Base-by-base conservation (phyloP, 2,329 filamentous ascomycete genomes). In the Epichloe gansuensis region DNA sequence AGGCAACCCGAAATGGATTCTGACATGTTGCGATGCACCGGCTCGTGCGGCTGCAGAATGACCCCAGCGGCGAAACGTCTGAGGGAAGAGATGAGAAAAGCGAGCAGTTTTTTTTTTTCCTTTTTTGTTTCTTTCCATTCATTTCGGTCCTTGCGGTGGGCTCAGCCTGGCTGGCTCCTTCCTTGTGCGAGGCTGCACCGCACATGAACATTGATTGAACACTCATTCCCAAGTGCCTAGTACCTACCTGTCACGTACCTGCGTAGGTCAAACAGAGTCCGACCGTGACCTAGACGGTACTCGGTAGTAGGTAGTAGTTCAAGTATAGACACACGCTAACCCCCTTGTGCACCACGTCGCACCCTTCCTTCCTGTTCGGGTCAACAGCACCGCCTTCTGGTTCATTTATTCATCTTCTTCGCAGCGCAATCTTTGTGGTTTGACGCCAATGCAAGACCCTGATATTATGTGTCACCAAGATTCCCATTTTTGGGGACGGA, bases 361-460 rank as follows among this genome's bases (percentile, higher is more conserved):
- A n/a, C 9, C 48, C 48, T 46, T 51, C 49, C 42, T 51, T 51
- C 49, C 49, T 35, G 49, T 38, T 46, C 15, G 49, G 49, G 25
- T 7, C 28, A 11, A 11, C 28, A 31, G 28, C 28, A 11, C 3
- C 28, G 8, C 28, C 9, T 31, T 31, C 28, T 31, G 8, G 28
- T 31, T 31, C 17, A 17, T 17, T 17, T 17, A 17, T 17, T 17
- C 17, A 17, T 17, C 17, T 17, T 17, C 34, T 42, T 46, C 28
- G 42, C 38, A 17, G 35, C 39, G 42, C 51, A 48, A 31, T 49
- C 39, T 44, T 39, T 34, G 39, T 37, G 45, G 51, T 48, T 48
- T 45, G 39, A 31, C 38, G 41, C 51, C 46, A 49, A 46, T 52
- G 41, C 46, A 52, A 35, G 46, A 48, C 45, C 38, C 50, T 48